Evolutionary conservation across 2,329 filamentous ascomycete species (phyloP), one percentile per base, ranked within the genome.

Genomic region (Cercospora sp.): DNA sequence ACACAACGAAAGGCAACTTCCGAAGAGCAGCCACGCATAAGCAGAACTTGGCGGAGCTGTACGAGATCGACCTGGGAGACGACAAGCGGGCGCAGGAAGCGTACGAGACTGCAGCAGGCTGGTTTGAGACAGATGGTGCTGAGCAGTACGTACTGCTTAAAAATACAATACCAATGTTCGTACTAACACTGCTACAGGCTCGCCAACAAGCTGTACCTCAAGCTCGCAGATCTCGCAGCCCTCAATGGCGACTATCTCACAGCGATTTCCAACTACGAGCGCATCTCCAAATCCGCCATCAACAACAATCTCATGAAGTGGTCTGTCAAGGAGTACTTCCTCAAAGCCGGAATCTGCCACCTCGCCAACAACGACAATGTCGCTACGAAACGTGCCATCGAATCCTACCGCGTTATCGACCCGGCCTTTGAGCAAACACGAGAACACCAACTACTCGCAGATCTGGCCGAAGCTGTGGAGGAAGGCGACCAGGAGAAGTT

Each of bases 291-390:
- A 67, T 86, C 87, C 53, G 91, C 90, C 39, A 89, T 97, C 75
- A 89, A 89, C 80, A 97, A 96, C 84, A 95, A 96, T 80, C 84
- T 97, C 67, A 94, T 96, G 91, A 91, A 90, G 78, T 96, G 92
- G 87, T 92, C 89, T 59, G 93, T 98, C 71, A 98, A 97, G 81
- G 93, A 97, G 72, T 97, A 97, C 82, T 90, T 97, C 76, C 86
- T 98, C 76, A 97, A 97, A 83, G 92, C 93, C 0, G 94, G 93
- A 33, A 91, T 98, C 77, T 97, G 94, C 83, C 91, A 96, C 79
- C 85, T 98, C 42, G 88, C 87, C 64, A 85, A 86, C n/a, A 84
- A 82, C 66, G 94, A 98, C 79, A 83, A 91, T 75, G 91, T 97
- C 64, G 91, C 90, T 59, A 87, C 90, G 18, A 90, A 90, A 77